Percentiles rank a stretch among this genome's conserved stretches.
Conservation (phyloP, 768 basidiomycete genomes). For the Phaeotremella skinneri region DNA sequence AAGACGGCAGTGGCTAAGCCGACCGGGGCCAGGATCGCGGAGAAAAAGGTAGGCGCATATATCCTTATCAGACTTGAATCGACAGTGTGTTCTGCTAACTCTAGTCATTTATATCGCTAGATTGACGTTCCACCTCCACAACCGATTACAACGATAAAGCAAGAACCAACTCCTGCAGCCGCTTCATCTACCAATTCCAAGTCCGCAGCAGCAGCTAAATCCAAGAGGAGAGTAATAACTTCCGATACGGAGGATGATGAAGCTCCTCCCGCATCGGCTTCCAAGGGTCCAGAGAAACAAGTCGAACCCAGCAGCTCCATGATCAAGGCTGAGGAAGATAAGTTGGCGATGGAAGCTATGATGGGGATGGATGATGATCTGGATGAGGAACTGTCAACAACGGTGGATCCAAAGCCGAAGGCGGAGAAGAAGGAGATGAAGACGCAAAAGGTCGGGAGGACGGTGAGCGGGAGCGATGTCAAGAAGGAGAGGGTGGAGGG, state of each 20-base stretch:
- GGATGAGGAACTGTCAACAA: conserved; percentile 8
- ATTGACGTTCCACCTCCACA: too few species aligned
- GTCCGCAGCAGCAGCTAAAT: conserved; percentile 1
- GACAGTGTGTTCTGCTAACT: too few species aligned
- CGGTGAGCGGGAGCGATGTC: conserved; percentile 9
- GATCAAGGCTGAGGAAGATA: conserved; percentile 28
- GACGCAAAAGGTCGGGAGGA: conserved; percentile 2
- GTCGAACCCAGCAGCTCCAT: conserved; percentile 17
- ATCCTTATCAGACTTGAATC: too few species aligned
- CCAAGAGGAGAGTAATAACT: conserved; percentile 7
- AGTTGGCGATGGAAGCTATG: conserved; percentile 47
- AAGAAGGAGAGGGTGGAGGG: conserved; percentile 8
- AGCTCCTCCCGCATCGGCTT: background rate
- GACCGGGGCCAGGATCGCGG: conserved; percentile 15
- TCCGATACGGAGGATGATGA: conserved; percentile 14
- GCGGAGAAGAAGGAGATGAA: conserved; percentile 5
- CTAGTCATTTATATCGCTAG: too few species aligned
- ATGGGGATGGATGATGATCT: conserved; percentile 37
- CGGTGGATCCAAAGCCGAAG: background rate
- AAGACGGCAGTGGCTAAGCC: conserved; percentile 1
- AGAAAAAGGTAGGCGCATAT: too few species aligned
- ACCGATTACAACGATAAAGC: background rate
- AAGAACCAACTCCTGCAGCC: background rate
- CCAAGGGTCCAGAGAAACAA: background rate
- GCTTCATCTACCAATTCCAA: conserved; percentile 1